phyloP scores from a whole-genome alignment of 2,329 filamentous ascomycete genomes.

The Cryoendolithus antarcticus region DNA sequence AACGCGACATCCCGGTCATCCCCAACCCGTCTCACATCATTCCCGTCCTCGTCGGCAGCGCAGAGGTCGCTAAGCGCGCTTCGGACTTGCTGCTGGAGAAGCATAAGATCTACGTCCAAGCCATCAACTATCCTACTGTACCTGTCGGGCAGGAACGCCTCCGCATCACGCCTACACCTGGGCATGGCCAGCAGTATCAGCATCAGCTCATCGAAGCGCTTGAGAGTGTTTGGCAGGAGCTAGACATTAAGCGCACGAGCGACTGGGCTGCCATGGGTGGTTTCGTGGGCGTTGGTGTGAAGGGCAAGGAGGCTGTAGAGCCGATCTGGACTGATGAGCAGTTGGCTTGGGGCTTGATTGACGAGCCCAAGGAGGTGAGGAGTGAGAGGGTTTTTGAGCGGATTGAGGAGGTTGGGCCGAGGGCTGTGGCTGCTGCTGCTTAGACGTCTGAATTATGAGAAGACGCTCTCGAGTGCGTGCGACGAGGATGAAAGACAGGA shows the following conservation, averaged over 20 bases:
- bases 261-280: constrained; percentile 87
- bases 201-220: constrained; percentile 75
- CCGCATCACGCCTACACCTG: constrained; percentile 89
- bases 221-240: constrained; percentile 75
- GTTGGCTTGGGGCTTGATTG: constrained; percentile 59
- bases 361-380: constrained; percentile 50
- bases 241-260: constrained; percentile 82
- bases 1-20: constrained; percentile 84
- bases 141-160: constrained; percentile 96
- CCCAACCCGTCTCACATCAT: constrained; percentile 96
- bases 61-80: constrained; percentile 80
- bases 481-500: too few species aligned
- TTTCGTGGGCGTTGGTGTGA: constrained; percentile 84
- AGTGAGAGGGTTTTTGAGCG: too few species aligned
- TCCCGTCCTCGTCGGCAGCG: constrained; percentile 85
- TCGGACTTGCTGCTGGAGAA: constrained; percentile 84
- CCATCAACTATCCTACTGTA: constrained; percentile 97
- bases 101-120: constrained; percentile 92
- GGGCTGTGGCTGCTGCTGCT: too few species aligned
- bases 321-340: constrained; percentile 91
- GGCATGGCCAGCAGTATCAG: constrained; percentile 73
- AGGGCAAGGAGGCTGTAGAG: constrained; percentile 44
- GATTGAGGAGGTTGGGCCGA: too few species aligned
- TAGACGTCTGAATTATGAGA: too few species aligned
- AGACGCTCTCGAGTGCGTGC: too few species aligned